Evolutionary conservation across 179 eudicot genomes (phyloP), one percentile per base, ranked within the genome.

Genomic region (Silene coronaria): DNA sequence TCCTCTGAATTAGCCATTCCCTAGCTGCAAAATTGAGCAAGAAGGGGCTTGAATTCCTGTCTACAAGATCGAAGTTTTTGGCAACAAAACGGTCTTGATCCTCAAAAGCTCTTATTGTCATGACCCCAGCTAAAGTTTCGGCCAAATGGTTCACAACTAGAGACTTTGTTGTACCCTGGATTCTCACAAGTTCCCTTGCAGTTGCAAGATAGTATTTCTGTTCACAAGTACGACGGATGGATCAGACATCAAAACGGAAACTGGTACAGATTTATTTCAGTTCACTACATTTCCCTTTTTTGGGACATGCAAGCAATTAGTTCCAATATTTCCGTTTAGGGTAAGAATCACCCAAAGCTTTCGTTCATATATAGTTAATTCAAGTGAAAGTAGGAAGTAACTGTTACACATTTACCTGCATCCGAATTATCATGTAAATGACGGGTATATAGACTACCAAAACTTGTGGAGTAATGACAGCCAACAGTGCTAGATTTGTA

Each of bases 141-240:
- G 97, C 91, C 19, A 90, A 82, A 84, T 89, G 91, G 82, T 89
- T 91, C 22, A 90, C 91, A 17, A 91, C 89, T 34, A 86, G 75
- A 46, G 97, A 89, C 78, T 89, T 91, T 70, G 94, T 91, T 48
- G 97, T 89, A 28, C 97, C 97, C 75, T 91, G 89, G 79, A 89
- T 80, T 80, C 97, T 83, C 92, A 91, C 87, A 82, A 91, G 72
- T 80, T 85, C 91, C 78, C 87, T 90, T 0, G 92, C 94, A 38
- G 92, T 83, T 9, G 87, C 78, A 65, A 83, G 86, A 75, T 91
- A 90, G 83, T 91, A 89, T 67, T 81, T 85, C 97, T 91, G 83
- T 68, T 4, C 11, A 77, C 27, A 55, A 34, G 45, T 27, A 26
- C 60, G 12, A 38, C 45, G 59, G 22, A 36, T n/a, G 2, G 13